Conservation (phyloP, 108 stramenopile species). For the Aurantiochytrium sp. region DNA sequence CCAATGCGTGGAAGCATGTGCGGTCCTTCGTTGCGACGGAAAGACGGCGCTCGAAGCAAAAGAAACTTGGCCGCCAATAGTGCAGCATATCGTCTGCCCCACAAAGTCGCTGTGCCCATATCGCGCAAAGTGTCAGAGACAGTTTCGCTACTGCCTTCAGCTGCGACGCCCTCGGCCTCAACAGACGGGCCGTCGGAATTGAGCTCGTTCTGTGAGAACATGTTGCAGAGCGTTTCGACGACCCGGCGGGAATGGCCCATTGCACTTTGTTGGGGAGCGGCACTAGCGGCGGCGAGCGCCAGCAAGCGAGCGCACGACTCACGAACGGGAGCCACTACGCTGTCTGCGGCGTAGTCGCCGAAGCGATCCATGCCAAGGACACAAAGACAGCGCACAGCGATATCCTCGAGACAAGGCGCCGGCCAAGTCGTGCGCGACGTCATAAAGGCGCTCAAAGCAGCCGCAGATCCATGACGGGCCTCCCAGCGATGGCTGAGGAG, state of each 20-base stretch:
- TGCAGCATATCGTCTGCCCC: background rate
- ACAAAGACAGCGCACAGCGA: background rate
- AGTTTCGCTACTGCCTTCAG: too few species aligned
- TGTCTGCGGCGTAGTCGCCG: conserved; percentile 2
- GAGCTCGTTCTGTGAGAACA: background rate
- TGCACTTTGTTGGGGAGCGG: too few species aligned
- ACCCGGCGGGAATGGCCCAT: background rate
- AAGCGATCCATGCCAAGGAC: conserved; percentile 11
- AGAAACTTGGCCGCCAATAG: background rate
- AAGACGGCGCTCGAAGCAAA: background rate
- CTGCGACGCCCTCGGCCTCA: too few species aligned
- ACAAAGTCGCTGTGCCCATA: background rate
- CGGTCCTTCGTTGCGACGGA: background rate
- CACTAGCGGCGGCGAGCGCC: background rate
- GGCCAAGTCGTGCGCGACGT: background rate
- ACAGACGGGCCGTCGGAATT: too few species aligned
- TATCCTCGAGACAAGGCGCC: background rate
- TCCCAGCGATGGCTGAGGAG: conserved; percentile 2
- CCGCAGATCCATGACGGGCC: background rate
- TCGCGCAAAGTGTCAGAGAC: background rate
- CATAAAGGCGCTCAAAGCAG: background rate
- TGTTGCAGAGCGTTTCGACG: background rate
- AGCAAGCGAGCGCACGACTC: background rate
- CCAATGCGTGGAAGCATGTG: background rate
- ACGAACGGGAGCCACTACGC: background rate